phyloP scores from a whole-genome alignment of 2,329 filamentous ascomycete genomes.

The Phaeomoniella chlamydospora region DNA sequence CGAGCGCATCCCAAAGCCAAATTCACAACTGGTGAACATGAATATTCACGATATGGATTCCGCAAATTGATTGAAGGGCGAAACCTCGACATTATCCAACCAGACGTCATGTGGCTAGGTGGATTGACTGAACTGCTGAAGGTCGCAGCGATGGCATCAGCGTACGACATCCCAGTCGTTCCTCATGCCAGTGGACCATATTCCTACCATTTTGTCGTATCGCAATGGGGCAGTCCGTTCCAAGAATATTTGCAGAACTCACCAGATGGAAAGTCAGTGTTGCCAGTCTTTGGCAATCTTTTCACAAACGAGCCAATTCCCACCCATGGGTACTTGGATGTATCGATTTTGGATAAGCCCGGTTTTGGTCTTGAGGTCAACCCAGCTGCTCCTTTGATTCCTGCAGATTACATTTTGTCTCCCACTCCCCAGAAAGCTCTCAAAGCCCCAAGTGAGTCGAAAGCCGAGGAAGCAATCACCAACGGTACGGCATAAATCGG shows the following conservation, averaged over 20 bases:
- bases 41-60: constrained; percentile 89
- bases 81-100: constrained; percentile 87
- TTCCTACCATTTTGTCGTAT: constrained; percentile 91
- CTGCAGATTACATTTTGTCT: constrained; percentile 58
- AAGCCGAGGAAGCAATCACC: background rate
- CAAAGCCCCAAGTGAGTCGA: constrained; percentile 20
- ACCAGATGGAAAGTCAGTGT: constrained; percentile 73
- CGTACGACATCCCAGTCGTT: constrained; percentile 88
- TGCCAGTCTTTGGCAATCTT: constrained; percentile 83
- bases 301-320: constrained; percentile 87
- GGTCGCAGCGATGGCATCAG: constrained; percentile 74
- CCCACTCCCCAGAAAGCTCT: constrained; percentile 40
- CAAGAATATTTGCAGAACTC: constrained; percentile 94
- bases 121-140: constrained; percentile 85
- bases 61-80: constrained; percentile 84
- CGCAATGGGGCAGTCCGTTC: constrained; percentile 84
- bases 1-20: constrained; percentile 77
- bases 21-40: constrained; percentile 92
- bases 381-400: constrained; percentile 64
- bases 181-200: constrained; percentile 92
- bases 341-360: constrained; percentile 69
- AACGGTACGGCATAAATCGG: background rate
- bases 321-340: constrained; percentile 64
- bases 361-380: constrained; percentile 85
- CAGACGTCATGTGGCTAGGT: constrained; percentile 95